These are phyloP conservation scores for Floccularia luteovirens DNA, from an alignment of 768 basidiomycete species.

Conservation along the genomic window DNA sequence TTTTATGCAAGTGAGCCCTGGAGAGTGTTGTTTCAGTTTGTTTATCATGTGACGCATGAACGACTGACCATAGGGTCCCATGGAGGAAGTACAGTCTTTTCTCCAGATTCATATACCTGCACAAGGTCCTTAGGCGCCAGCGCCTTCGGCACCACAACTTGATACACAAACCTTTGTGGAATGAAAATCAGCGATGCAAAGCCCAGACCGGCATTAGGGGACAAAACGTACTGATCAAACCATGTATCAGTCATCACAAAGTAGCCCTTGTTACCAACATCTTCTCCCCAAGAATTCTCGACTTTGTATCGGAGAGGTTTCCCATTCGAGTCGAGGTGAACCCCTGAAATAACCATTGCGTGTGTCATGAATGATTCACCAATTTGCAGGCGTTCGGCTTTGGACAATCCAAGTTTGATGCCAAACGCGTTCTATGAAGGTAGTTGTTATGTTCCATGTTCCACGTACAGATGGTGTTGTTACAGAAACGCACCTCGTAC, in stretches of 20 bases:
- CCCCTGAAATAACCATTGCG: conserved; percentile 91
- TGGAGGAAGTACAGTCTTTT: conserved; percentile 64
- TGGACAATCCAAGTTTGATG: conserved; percentile 71
- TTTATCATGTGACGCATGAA: neutral
- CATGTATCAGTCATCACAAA: conserved; percentile 90
- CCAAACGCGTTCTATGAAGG: conserved; percentile 68
- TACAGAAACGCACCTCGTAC: conserved; percentile 49
- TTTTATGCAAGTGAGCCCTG: conserved; percentile 19
- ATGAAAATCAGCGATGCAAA: neutral
- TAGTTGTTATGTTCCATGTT: neutral
- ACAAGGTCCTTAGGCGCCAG: conserved; percentile 78
- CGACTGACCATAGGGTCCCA: conserved; percentile 86
- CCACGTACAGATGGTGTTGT: neutral
- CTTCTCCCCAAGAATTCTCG: conserved; percentile 92
- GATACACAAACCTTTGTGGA: conserved; percentile 70
- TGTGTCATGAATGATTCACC: conserved; percentile 92
- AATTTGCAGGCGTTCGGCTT: conserved; percentile 77
- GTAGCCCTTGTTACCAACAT: conserved; percentile 74
- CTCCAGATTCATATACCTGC: conserved; percentile 65
- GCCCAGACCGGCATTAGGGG: conserved; percentile 10
- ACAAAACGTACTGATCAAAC: conserved; percentile 90
- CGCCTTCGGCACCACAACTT: conserved; percentile 81
- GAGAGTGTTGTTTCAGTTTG: conserved; percentile 1
- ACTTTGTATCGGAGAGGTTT: conserved; percentile 89
- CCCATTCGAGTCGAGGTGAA: conserved; percentile 73